These are phyloP conservation scores for Diplodia seriata DNA, from an alignment of 2,329 filamentous ascomycete species.

Conservation along the genomic window DNA sequence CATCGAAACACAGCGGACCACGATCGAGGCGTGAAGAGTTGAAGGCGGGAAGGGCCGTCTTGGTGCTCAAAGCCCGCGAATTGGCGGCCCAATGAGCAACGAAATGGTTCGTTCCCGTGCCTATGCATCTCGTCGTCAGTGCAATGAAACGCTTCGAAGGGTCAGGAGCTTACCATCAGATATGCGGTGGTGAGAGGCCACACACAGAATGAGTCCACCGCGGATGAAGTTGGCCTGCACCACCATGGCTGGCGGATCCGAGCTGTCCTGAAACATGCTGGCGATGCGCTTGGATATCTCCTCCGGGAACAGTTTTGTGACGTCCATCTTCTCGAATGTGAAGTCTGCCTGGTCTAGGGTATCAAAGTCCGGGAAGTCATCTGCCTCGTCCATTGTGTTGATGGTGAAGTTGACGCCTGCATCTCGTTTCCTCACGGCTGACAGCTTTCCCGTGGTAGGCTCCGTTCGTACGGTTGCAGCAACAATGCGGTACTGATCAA, in stretches of 20 bases:
- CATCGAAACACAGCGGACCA: constrained; percentile 6
- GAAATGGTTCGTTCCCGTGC: constrained; percentile 40
- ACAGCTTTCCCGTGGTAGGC: constrained; percentile 33
- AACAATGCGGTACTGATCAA: constrained; percentile 35
- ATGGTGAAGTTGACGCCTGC: constrained; percentile 33
- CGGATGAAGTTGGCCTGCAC: constrained; percentile 42
- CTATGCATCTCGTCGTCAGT: not conserved
- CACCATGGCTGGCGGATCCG: constrained; percentile 32
- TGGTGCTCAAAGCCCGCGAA: constrained; percentile 34
- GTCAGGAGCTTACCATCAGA: constrained; percentile 34
- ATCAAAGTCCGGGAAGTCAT: constrained; percentile 34
- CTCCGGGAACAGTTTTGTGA: constrained; percentile 28
- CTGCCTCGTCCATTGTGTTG: constrained; percentile 33
- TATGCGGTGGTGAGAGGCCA: constrained; percentile 40
- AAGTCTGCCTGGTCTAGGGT: constrained; percentile 36
- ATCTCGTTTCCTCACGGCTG: constrained; percentile 34
- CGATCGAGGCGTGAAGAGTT: constrained; percentile 23
- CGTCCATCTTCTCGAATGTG: constrained; percentile 27
- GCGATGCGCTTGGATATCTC: constrained; percentile 28
- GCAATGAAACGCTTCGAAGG: not conserved
- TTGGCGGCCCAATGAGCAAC: constrained; percentile 40
- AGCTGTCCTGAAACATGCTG: constrained; percentile 6
- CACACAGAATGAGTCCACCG: constrained; percentile 40
- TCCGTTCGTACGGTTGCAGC: constrained; percentile 35
- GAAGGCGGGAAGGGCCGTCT: constrained; percentile 33